phyloP scores from a whole-genome alignment of 1,139 yeast species.

The Pichia sp. region DNA sequence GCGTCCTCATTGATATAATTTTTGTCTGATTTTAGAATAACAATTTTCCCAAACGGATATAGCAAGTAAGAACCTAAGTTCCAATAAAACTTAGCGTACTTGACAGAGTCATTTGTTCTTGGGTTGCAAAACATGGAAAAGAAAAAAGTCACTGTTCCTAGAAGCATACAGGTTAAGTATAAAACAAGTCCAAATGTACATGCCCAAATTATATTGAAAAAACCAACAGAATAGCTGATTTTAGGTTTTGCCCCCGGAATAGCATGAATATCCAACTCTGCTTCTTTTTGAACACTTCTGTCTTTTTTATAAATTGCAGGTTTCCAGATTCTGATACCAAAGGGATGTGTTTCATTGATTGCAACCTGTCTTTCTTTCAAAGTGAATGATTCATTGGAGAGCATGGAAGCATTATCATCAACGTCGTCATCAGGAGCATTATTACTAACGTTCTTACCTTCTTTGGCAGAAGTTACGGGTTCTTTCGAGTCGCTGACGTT shows the following conservation, averaged over 20 bases:
- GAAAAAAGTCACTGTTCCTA: constrained; percentile 39
- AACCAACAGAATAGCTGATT: constrained; percentile 58
- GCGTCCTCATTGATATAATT: constrained; percentile 84
- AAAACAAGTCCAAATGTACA: constrained; percentile 65
- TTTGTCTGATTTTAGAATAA: constrained; percentile 70
- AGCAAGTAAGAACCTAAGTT: constrained; percentile 67
- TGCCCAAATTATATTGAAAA: constrained; percentile 79
- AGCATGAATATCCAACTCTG: constrained; percentile 86
- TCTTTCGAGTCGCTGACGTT: neutral
- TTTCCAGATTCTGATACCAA: constrained; percentile 97
- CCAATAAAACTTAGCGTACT: constrained; percentile 60
- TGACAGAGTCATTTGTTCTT: constrained; percentile 36
- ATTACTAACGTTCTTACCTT: neutral
- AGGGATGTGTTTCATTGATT: constrained; percentile 93
- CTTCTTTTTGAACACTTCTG: constrained; percentile 87
- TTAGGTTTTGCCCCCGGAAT: constrained; percentile 49
- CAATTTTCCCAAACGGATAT: constrained; percentile 88
- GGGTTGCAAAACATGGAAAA: constrained; percentile 41
- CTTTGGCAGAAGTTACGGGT: neutral
- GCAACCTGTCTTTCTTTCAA: constrained; percentile 92
- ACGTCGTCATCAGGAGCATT: constrained; percentile 26
- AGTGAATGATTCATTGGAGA: constrained; percentile 78
- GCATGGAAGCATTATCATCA: constrained; percentile 43
- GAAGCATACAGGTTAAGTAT: constrained; percentile 45
- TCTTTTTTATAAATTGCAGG: constrained; percentile 92